Evolutionary conservation across 257 asterid genomes (phyloP).

Genomic region (Solanum acaule): DNA sequence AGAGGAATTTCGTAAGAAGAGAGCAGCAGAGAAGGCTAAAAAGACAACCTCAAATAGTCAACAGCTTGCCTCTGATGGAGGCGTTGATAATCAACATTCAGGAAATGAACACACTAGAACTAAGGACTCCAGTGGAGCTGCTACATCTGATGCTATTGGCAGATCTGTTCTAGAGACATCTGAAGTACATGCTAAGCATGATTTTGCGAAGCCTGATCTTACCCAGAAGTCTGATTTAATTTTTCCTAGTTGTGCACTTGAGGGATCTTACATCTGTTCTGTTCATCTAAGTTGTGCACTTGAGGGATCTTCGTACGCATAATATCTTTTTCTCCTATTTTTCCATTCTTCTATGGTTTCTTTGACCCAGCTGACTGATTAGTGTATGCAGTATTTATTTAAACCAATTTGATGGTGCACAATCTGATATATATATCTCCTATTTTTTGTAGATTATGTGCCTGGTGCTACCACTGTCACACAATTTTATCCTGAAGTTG

Average conservation of each 20-base stretch:
- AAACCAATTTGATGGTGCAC: not conserved
- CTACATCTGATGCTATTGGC: slow-evolving; percentile 41
- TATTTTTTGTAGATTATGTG: slow-evolving; percentile 22
- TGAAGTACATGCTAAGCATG: slow-evolving; percentile 19
- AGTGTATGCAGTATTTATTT: not conserved
- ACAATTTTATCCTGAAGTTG: slow-evolving; percentile 23
- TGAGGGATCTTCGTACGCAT: not conserved
- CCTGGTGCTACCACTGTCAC: slow-evolving; percentile 23
- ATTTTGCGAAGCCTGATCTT: slow-evolving; percentile 23
- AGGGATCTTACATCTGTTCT: not conserved
- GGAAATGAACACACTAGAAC: slow-evolving; percentile 28
- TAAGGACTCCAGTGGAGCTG: slow-evolving; percentile 39
- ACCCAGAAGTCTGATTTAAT: slow-evolving; percentile 16
- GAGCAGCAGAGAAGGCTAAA: slow-evolving; percentile 69
- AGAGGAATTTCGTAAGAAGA: slow-evolving; percentile 87
- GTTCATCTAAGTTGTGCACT: not conserved
- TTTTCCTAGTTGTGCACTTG: not conserved
- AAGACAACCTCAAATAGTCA: slow-evolving; percentile 32
- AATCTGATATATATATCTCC: not conserved
- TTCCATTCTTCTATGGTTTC: not conserved
- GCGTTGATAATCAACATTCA: slow-evolving; percentile 30
- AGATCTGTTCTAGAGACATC: slow-evolving; percentile 22
- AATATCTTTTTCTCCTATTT: not conserved
- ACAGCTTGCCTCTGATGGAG: slow-evolving; percentile 29
- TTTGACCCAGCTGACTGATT: not conserved